Conservation (phyloP, 257 asterid genomes). For the Thymus mandschuricus region DNA sequence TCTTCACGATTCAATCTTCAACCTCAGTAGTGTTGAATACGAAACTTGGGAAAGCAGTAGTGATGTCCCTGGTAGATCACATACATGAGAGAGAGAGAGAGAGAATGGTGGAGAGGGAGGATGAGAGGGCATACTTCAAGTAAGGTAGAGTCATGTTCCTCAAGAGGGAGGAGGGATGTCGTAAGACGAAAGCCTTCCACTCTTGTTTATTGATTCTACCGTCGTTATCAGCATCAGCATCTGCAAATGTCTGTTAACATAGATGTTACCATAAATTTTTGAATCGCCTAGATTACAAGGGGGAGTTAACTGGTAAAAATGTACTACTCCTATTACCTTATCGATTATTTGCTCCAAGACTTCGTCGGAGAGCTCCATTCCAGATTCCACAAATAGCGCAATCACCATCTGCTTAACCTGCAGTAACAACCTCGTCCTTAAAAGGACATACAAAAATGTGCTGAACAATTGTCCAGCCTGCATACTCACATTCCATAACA, state of each 20-base stretch:
- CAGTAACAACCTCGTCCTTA: slow-evolving; percentile 18
- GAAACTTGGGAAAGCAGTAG: slow-evolving; percentile 72
- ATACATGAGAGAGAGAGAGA: slow-evolving; percentile 13
- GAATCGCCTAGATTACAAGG: slow-evolving; percentile 6
- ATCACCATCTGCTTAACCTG: slow-evolving; percentile 82
- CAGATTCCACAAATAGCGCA: slow-evolving; percentile 71
- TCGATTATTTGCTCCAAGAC: slow-evolving; percentile 74
- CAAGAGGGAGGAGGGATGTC: slow-evolving; percentile 74
- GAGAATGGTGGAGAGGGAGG: background rate
- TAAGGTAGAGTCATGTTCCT: slow-evolving; percentile 92
- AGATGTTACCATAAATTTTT: slow-evolving; percentile 10
- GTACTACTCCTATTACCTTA: slow-evolving; percentile 37
- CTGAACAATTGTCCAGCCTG: background rate
- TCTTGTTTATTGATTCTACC: slow-evolving; percentile 77
- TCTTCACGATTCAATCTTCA: slow-evolving; percentile 50
- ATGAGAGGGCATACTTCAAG: slow-evolving; percentile 58
- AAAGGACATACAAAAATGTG: slow-evolving; percentile 3
- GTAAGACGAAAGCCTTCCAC: slow-evolving; percentile 69
- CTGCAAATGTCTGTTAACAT: slow-evolving; percentile 67
- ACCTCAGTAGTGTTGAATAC: slow-evolving; percentile 68
- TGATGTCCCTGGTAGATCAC: slow-evolving; percentile 56
- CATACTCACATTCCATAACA: background rate
- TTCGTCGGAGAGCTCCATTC: slow-evolving; percentile 60
- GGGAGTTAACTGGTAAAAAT: background rate
- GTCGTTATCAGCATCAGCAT: slow-evolving; percentile 76